Percentiles rank a stretch among this genome's conserved stretches.
Conservation (phyloP, 1,139 yeast genomes). For the Hyphopichia wangnamkhiaoensis region DNA sequence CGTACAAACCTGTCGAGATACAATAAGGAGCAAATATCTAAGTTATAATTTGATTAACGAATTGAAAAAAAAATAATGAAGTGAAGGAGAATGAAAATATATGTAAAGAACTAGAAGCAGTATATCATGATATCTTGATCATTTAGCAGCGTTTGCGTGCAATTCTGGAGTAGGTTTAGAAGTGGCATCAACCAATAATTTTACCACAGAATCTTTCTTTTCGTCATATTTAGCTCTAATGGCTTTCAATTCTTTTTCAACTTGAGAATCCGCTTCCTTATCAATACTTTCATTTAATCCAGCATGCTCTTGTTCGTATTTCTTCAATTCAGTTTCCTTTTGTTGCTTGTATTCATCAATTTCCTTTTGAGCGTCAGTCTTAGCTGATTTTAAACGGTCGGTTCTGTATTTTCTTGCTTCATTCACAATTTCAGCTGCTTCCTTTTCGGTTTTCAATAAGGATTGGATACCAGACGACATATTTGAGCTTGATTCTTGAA, state of each 20-base stretch:
- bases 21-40: no score
- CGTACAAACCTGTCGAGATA: no score
- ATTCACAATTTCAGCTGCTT: conserved; percentile 92
- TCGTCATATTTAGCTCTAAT: conserved; percentile 64
- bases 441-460: conserved; percentile 77
- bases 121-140: conserved; percentile 1
- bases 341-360: conserved; percentile 81
- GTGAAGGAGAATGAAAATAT: no score
- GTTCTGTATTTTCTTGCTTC: conserved; percentile 89
- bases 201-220: conserved; percentile 69
- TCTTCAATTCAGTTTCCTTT: conserved; percentile 80
- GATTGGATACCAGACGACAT: conserved; percentile 43
- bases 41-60: neutral
- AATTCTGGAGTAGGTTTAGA: conserved; percentile 76
- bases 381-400: conserved; percentile 88
- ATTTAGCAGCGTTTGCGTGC: conserved; percentile 66
- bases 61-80: neutral
- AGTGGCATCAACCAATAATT: conserved; percentile 78
- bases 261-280: conserved; percentile 67
- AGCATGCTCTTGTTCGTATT: conserved; percentile 67
- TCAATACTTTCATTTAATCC: conserved; percentile 69
- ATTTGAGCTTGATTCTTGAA: conserved; percentile 2
- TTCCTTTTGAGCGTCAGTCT: conserved; percentile 87
- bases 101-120: neutral
- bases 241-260: conserved; percentile 57